phyloP scores from a whole-genome alignment of 2,329 filamentous ascomycete species.

The Cercospora berteroae region DNA sequence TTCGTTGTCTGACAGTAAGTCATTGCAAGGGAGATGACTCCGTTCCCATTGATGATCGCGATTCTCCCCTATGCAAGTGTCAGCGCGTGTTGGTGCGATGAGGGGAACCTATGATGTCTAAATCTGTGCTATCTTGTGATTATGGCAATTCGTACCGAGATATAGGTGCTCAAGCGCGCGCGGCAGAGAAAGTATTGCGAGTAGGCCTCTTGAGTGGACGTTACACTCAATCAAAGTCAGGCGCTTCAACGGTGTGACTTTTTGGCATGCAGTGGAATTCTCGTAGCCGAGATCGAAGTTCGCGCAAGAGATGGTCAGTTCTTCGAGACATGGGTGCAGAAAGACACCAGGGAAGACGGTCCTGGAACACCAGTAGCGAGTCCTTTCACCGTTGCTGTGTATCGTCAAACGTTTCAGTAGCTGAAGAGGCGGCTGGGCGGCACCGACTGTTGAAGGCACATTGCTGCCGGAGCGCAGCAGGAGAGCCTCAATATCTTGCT shows the following conservation, averaged over 20 bases:
- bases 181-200: background rate
- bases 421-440: background rate
- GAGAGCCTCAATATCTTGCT: background rate
- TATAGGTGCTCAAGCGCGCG: conserved; percentile 1
- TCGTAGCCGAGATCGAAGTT: background rate
- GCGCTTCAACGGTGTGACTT: conserved; percentile 1
- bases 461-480: background rate
- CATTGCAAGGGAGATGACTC: background rate
- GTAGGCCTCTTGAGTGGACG: background rate
- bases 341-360: background rate
- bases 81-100: background rate
- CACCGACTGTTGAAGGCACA: background rate
- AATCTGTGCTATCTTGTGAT: background rate
- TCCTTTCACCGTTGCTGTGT: conserved; percentile 5
- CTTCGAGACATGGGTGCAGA: conserved; percentile 6
- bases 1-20: background rate
- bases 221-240: conserved; percentile 12
- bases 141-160: background rate
- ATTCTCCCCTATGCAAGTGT: background rate
- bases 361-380: background rate
- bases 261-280: background rate
- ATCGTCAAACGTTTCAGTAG: conserved; percentile 1
- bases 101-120: background rate
- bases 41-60: background rate
- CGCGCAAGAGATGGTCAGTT: conserved; percentile 5